A percentile compares a stretch with the other conserved stretches of the same genome.
Conservation (phyloP, 2,329 filamentous ascomycete genomes). For the Trichoderma simmonsii region DNA sequence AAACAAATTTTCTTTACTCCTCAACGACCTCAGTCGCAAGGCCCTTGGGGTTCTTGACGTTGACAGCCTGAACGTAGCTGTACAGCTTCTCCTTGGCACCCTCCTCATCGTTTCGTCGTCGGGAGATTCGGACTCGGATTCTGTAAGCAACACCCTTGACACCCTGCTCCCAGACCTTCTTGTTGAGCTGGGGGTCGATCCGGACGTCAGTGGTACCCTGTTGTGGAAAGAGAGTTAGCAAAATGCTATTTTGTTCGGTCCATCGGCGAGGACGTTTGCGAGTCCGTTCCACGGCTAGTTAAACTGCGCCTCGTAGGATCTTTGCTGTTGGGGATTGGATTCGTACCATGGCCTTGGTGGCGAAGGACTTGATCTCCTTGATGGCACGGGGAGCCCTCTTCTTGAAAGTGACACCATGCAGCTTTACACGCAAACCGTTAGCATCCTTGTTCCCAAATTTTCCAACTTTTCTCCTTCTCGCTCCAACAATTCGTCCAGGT, state of each 20-base stretch:
- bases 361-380: slow-evolving; percentile 99
- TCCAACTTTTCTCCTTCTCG: background rate
- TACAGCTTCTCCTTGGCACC: slow-evolving; percentile 99
- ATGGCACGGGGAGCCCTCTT: slow-evolving; percentile 97
- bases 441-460: background rate
- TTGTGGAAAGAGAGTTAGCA: slow-evolving; percentile 23
- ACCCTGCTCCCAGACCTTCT: slow-evolving; percentile 99
- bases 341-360: slow-evolving; percentile 91
- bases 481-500: slow-evolving; percentile 7
- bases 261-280: background rate
- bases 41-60: slow-evolving; percentile 99
- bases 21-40: slow-evolving; percentile 87
- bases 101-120: slow-evolving; percentile 99
- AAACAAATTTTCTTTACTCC: slow-evolving; percentile 53
- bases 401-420: slow-evolving; percentile 98
- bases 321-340: slow-evolving; percentile 15
- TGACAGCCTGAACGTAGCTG: slow-evolving; percentile 99
- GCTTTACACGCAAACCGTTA: slow-evolving; percentile 48
- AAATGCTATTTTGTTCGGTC: background rate
- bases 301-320: slow-evolving; percentile 7
- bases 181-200: slow-evolving; percentile 98
- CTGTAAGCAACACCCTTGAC: slow-evolving; percentile 99
- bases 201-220: slow-evolving; percentile 97
- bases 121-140: slow-evolving; percentile 95
- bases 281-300: background rate